A percentile compares a stretch with the other conserved stretches of the same genome.
Conservation (phyloP, 2,329 filamentous ascomycete species). For the Lasiodiplodia theobromae region DNA sequence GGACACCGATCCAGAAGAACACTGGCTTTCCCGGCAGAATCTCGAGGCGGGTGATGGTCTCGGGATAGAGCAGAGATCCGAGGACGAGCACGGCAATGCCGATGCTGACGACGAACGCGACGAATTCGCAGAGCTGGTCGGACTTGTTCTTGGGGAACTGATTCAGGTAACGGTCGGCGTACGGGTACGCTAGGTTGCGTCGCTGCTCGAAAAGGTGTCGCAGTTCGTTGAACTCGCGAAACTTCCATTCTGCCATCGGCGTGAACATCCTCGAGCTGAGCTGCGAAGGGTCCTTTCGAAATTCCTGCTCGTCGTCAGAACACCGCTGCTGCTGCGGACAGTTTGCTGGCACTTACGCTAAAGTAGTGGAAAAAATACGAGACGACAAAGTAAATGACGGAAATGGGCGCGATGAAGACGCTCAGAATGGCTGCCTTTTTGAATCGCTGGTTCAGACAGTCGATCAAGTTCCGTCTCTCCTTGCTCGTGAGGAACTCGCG, state of each 20-base stretch:
- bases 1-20: slow-evolving; percentile 86
- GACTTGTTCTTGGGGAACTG: slow-evolving; percentile 97
- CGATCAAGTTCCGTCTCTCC: slow-evolving; percentile 78
- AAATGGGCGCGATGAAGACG: slow-evolving; percentile 83
- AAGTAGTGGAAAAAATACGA: slow-evolving; percentile 96
- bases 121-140: slow-evolving; percentile 81
- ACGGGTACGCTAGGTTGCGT: slow-evolving; percentile 92
- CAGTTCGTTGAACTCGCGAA: slow-evolving; percentile 96
- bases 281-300: slow-evolving; percentile 89
- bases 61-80: slow-evolving; percentile 85
- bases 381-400: slow-evolving; percentile 84
- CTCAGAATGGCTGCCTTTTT: slow-evolving; percentile 85
- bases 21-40: slow-evolving; percentile 87
- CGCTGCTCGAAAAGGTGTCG: slow-evolving; percentile 90
- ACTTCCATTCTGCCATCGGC: slow-evolving; percentile 95
- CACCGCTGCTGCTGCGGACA: not conserved
- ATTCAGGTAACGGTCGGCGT: slow-evolving; percentile 88
- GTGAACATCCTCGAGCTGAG: slow-evolving; percentile 91
- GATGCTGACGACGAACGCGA: slow-evolving; percentile 87
- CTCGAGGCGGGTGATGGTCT: slow-evolving; percentile 90
- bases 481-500: slow-evolving; percentile 85
- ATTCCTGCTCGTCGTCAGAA: slow-evolving; percentile 67
- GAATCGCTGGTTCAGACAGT: slow-evolving; percentile 78
- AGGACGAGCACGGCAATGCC: slow-evolving; percentile 85
- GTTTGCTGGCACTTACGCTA: slow-evolving; percentile 65